Evolutionary conservation across 805 yeast species (phyloP).

Genomic region (Kodamaea kaohsiungensis): DNA sequence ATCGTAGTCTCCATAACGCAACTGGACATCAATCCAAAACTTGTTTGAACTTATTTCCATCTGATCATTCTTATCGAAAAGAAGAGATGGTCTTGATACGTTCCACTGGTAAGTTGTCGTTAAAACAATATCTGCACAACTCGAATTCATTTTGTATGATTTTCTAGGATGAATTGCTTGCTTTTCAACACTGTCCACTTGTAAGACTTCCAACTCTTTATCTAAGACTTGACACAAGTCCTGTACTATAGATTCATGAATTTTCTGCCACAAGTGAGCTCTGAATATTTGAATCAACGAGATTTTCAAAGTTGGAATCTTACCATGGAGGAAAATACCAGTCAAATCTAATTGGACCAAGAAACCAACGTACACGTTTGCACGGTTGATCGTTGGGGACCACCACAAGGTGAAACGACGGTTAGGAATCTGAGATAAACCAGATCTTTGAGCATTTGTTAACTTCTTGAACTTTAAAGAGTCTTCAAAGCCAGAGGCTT

Average conservation of each 20-base stretch:
- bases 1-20: conserved; percentile 96
- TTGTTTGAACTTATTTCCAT: conserved; percentile 62
- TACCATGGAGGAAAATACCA: conserved; percentile 96
- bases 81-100: conserved; percentile 75
- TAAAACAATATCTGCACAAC: conserved; percentile 86
- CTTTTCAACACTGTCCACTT: conserved; percentile 83
- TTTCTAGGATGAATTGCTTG: conserved; percentile 95
- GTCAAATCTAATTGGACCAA: conserved; percentile 94
- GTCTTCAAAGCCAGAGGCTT: conserved; percentile 96
- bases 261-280: conserved; percentile 98
- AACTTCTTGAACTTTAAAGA: conserved; percentile 90
- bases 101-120: conserved; percentile 80
- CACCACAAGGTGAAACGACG: conserved; percentile 98
- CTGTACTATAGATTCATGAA: conserved; percentile 92
- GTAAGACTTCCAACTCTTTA: conserved; percentile 78
- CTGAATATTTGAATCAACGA: conserved; percentile 94
- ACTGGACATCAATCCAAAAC: conserved; percentile 93
- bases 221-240: conserved; percentile 93
- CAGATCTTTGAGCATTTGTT: conserved; percentile 97
- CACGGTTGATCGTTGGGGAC: conserved; percentile 98
- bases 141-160: conserved; percentile 95
- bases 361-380: conserved; percentile 97
- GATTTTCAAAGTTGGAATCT: conserved; percentile 94
- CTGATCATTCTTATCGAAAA: conserved; percentile 69
- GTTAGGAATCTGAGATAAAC: conserved; percentile 95